Base-by-base conservation (phyloP, 2,329 filamentous ascomycete genomes). In the Coleophoma crateriformis region DNA sequence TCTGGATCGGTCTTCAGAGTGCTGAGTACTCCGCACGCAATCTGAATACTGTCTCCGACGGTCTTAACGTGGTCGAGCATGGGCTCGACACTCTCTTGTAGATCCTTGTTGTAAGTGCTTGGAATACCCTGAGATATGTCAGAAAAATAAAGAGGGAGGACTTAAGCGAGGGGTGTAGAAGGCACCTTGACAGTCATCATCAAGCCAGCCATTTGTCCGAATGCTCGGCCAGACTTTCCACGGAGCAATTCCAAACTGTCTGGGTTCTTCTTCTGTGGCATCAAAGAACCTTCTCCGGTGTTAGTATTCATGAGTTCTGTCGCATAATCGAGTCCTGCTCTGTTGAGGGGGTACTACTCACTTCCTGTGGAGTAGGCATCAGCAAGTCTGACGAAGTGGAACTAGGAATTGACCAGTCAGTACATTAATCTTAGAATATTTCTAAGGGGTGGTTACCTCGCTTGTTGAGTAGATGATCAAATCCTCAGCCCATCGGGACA, bases 11-110 rank as follows among this genome's bases (percentile, higher is more conserved):
- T 77, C 6, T 73, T 79, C 11, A 95, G 73, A 0, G 88, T 95
- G 1, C 82, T 81, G 4, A 95, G 74, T 5, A 95, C 85, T 48
- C 90, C 87, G 20, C 87, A 87, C 27, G 88, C 87, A 59, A 95
- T 95, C 67, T 86, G 82, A 48, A 95, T 78, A 63, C 86, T 90
- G 73, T 95, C 87, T 50, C 78, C 79, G 54, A 94, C 77, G 6
- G 88, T 92, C 77, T 90, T 88, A 68, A 91, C 80, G 65, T 85
- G 81, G 67, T 95, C 88, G 45, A 95, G 79, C 71, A 95, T 82
- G n/a, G 87, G 85, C 74, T 95, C 87, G 54, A 88, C 84, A 51
- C 82, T 85, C 71, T 95, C 90, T 69, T 96, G 89, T n/a, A 95
- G 70, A 67, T 95, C 89, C 71, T 95, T 95, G 75, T 95, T 92